Conservation (phyloP, 2,329 filamentous ascomycete genomes). For the Pseudocercospora pini-densiflorae region DNA sequence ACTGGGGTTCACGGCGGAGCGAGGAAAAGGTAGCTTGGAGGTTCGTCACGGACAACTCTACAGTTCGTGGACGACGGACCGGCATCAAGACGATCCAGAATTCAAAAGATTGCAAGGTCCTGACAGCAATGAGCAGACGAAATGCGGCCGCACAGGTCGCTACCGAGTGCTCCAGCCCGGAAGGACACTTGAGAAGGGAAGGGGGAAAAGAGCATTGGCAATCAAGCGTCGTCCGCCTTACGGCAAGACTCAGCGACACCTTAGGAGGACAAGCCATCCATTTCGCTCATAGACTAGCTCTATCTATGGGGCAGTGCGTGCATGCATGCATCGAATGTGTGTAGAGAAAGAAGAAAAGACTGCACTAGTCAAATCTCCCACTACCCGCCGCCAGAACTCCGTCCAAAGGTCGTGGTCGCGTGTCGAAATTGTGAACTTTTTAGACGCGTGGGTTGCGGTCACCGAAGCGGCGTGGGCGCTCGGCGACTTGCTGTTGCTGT, state of each 20-base stretch:
- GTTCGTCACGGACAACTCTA: no score
- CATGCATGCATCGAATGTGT: not conserved
- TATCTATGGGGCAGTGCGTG: not conserved
- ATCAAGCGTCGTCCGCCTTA: slow-evolving; percentile 77
- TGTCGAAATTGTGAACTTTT: not conserved
- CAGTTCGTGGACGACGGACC: not conserved
- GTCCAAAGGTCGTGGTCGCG: slow-evolving; percentile 3
- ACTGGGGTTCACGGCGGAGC: no score
- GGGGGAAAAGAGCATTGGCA: slow-evolving; percentile 64
- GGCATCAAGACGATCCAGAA: not conserved
- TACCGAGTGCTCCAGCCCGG: not conserved
- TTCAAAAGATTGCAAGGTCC: not conserved
- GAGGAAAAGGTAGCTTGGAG: no score
- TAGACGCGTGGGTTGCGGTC: slow-evolving; percentile 57
- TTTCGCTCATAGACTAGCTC: slow-evolving; percentile 17
- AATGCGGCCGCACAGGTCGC: not conserved
- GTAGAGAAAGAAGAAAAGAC: not conserved
- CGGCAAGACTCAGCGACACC: slow-evolving; percentile 82
- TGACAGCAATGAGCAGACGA: not conserved
- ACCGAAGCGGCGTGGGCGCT: slow-evolving; percentile 80
- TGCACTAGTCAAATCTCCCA: slow-evolving; percentile 2
- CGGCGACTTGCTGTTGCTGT: slow-evolving; percentile 81
- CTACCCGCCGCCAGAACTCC: not conserved
- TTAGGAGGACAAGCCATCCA: slow-evolving; percentile 48
- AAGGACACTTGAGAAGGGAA: not conserved